Conservation (phyloP, 495 filamentous ascomycete species). For the Jackrogersella minutella region DNA sequence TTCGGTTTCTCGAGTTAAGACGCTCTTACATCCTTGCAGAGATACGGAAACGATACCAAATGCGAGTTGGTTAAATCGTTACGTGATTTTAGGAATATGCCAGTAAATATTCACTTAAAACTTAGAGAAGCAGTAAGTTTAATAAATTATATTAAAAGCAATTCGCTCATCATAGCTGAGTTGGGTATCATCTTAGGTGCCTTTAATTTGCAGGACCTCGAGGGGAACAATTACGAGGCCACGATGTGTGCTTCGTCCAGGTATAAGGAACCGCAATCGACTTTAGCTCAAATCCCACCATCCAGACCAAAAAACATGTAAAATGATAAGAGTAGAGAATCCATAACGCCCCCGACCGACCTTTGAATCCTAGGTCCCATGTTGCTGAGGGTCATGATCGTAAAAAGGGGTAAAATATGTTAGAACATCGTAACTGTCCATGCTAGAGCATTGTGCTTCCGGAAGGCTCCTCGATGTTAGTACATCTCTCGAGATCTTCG, state of each 20-base stretch:
- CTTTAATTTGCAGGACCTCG: background rate
- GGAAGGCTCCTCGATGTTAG: constrained; percentile 44
- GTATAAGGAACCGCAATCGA: background rate
- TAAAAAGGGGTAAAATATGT: background rate
- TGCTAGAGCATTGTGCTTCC: background rate
- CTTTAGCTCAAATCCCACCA: constrained; percentile 3
- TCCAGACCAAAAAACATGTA: background rate
- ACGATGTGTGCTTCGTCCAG: background rate
- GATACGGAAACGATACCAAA: too few species aligned
- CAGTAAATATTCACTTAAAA: background rate
- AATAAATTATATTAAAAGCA: constrained; percentile 5
- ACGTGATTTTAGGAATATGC: too few species aligned
- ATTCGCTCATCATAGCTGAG: constrained; percentile 27
- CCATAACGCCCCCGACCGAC: constrained; percentile 7
- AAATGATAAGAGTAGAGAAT: constrained; percentile 30
- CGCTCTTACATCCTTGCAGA: too few species aligned
- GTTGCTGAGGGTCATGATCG: background rate
- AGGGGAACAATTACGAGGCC: constrained; percentile 14
- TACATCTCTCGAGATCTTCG: constrained; percentile 46
- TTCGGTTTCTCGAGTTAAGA: too few species aligned
- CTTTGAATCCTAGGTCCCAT: background rate
- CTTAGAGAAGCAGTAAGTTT: background rate
- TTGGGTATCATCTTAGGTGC: constrained; percentile 36
- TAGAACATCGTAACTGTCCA: background rate
- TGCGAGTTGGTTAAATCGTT: too few species aligned